Base-by-base conservation (phyloP, 805 yeast genomes). In the Kluyveromyces siamensis region DNA sequence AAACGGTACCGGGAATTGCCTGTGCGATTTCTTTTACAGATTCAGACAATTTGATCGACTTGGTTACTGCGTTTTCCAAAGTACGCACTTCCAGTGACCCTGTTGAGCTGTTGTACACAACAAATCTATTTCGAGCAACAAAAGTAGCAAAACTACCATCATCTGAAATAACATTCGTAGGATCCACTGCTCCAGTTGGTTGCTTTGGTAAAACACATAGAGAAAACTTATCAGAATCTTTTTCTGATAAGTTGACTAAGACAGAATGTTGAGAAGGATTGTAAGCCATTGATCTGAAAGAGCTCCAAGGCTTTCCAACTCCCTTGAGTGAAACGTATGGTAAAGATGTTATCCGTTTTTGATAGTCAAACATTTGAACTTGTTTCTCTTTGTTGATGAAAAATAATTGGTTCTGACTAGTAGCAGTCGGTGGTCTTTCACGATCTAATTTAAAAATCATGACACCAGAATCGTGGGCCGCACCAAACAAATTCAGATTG, bases 371-470 rank as follows among this genome's bases (percentile, higher is more conserved):
- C 48, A 79, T 71, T 67, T 88, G 95, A 47, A 91, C 82, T 66
- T 88, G 95, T 67, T 84, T 87, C 63, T 88, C 96, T 52, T 79
- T 76, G 68, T 87, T 88, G 59, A 89, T 80, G 62, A 77, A 91
- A 52, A 77, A 78, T 58, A 93, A 68, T 58, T 77, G 81, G 68
- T 86, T 86, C 63, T 86, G 93, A 59, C 79, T 78, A n/a, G 96
- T 95, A 18, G 56, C 56, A 43, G 57, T 57, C 39, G 64, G 57
- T 13, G 99, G 98, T 67, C 99, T 83, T 74, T 93, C 99, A 66
- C 98, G 85, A 67, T 88, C 96, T 52, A 93, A 76, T 71, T 93
- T 93, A 79, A 93, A 95, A 45, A 93, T 96, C 95, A 90, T 90
- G 30, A 89, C 95, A 66, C 99, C 99, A 14, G 89, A 77, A 68